These are phyloP conservation scores for Pistacia atlantica DNA, from an alignment of 345 rosid species.

Conservation along the genomic window DNA sequence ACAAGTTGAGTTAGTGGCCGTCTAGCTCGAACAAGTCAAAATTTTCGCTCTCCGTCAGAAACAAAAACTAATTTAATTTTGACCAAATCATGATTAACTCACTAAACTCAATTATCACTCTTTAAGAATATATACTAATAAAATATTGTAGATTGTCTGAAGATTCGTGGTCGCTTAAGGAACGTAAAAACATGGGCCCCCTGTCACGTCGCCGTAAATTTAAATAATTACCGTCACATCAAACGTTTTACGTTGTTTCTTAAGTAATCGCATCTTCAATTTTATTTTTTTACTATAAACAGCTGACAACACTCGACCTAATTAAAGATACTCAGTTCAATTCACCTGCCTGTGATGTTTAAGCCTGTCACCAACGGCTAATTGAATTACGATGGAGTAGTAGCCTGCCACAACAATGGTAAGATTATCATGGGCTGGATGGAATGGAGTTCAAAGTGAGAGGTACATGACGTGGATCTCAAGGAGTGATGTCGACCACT, in stretches of 20 bases:
- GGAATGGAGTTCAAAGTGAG: neutral
- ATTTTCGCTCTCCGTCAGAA: neutral
- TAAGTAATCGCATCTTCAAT: neutral
- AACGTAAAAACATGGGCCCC: constrained; percentile 18
- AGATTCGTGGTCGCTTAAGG: constrained; percentile 21
- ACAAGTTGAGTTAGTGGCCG: neutral
- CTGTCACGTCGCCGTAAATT: constrained; percentile 39
- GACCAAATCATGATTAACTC: constrained; percentile 3
- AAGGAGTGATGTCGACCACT: constrained; percentile 45
- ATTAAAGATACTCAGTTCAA: neutral
- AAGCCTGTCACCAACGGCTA: neutral
- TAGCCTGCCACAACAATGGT: neutral
- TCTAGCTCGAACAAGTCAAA: neutral
- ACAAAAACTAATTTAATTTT: neutral
- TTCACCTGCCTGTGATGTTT: neutral
- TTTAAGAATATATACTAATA: neutral
- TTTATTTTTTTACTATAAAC: neutral
- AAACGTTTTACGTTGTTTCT: constrained; percentile 11
- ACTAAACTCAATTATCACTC: constrained; percentile 4
- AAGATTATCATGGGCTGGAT: neutral
- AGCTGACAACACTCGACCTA: neutral
- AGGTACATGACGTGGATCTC: constrained; percentile 44
- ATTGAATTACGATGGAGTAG: no score
- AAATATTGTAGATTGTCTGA: neutral
- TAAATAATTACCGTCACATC: constrained; percentile 30